These are phyloP conservation scores for Pisolithus orientalis DNA, from an alignment of 768 basidiomycete genomes.

Conservation along the genomic window DNA sequence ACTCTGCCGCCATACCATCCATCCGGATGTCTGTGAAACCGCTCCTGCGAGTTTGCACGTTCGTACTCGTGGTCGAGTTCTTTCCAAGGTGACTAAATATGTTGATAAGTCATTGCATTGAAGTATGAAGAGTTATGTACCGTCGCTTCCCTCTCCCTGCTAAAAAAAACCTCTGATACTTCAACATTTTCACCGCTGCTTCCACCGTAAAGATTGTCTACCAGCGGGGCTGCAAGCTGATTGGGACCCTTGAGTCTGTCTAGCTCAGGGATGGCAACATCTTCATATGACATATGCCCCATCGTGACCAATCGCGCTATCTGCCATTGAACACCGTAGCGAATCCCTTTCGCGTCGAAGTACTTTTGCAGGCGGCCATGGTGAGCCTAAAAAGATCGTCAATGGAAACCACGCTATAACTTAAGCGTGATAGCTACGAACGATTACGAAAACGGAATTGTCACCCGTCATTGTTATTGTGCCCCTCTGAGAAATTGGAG, in stretches of 20 bases:
- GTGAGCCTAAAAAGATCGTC: slow-evolving; percentile 6
- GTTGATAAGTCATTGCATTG: slow-evolving; percentile 1
- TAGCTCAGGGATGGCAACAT: slow-evolving; percentile 26
- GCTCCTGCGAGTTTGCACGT: slow-evolving; percentile 15
- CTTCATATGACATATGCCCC: slow-evolving; percentile 21
- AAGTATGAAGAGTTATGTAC: slow-evolving; percentile 11
- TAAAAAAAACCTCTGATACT: slow-evolving; percentile 9
- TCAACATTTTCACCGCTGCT: neutral
- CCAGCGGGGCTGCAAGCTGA: slow-evolving; percentile 23
- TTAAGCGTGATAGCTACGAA: neutral
- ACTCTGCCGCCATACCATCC: slow-evolving; percentile 61
- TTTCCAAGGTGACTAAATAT: slow-evolving; percentile 49
- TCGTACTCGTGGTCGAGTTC: slow-evolving; percentile 55
- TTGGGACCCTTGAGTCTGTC: slow-evolving; percentile 27
- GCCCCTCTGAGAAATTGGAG: neutral
- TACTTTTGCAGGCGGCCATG: slow-evolving; percentile 6
- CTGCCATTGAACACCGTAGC: slow-evolving; percentile 49
- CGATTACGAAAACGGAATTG: slow-evolving; percentile 1
- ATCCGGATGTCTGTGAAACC: slow-evolving; percentile 30
- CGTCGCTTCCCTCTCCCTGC: slow-evolving; percentile 10
- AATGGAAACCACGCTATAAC: neutral
- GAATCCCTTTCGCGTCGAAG: slow-evolving; percentile 27
- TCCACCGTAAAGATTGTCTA: slow-evolving; percentile 10
- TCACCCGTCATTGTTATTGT: neutral
- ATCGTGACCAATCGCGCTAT: slow-evolving; percentile 38